Evolutionary conservation across 352 stramenopile species (phyloP).

Genomic region (Plasmopara halstedii): DNA sequence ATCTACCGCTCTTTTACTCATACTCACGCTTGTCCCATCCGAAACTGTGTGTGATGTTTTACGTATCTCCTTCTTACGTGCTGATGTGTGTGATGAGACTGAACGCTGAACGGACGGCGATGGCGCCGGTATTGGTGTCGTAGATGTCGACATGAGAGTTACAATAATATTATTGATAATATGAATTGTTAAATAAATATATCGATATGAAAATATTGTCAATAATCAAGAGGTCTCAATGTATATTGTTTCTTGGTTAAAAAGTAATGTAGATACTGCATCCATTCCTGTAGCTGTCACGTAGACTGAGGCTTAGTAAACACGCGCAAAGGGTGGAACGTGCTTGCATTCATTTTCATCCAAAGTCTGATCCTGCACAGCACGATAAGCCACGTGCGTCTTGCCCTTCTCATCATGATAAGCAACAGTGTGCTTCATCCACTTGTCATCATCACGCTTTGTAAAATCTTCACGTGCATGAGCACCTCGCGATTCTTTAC

Average conservation of each 20-base stretch:
- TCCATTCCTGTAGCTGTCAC: slow-evolving; percentile 5
- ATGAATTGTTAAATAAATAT: neutral
- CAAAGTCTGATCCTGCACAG: slow-evolving; percentile 92
- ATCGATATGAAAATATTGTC: neutral
- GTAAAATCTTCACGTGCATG: slow-evolving; percentile 95
- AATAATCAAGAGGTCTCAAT: neutral
- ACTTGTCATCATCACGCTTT: slow-evolving; percentile 91
- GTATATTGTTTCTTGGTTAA: neutral
- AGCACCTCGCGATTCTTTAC: slow-evolving; percentile 94
- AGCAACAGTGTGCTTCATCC: slow-evolving; percentile 97
- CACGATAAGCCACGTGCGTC: slow-evolving; percentile 87
- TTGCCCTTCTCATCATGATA: slow-evolving; percentile 90
- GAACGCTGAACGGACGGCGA: neutral
- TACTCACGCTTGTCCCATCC: slow-evolving; percentile 36
- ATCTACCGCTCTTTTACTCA: slow-evolving; percentile 31
- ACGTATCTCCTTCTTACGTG: slow-evolving; percentile 20
- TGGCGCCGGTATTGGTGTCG: neutral
- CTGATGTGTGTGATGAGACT: neutral
- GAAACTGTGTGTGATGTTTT: slow-evolving; percentile 4
- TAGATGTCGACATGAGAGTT: neutral
- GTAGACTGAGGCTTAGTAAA: slow-evolving; percentile 85
- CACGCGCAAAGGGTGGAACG: slow-evolving; percentile 91
- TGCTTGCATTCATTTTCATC: slow-evolving; percentile 93
- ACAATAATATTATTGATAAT: neutral
- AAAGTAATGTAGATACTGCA: neutral